Percentiles rank a stretch among this genome's conserved stretches.
These are phyloP conservation scores for Peronospora farinosa DNA, from an alignment of 352 stramenopile species.

Conservation along the genomic window DNA sequence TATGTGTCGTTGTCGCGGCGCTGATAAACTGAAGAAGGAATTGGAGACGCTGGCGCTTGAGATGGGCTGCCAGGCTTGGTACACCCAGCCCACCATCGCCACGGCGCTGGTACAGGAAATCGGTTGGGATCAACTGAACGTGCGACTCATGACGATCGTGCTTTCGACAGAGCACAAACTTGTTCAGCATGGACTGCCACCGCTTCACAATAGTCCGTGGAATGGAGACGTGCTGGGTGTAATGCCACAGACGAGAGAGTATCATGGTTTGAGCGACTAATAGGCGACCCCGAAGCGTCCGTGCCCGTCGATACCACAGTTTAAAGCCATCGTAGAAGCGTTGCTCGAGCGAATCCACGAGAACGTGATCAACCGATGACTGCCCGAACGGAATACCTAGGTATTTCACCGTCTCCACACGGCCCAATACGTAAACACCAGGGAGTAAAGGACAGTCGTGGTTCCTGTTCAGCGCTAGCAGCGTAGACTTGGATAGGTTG, in stretches of 20 bases:
- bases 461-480: slow-evolving; percentile 3
- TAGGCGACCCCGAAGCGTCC: slow-evolving; percentile 3
- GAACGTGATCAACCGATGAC: not conserved
- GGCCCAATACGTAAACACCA: not conserved
- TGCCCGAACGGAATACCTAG: not conserved
- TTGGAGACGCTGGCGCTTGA: not conserved
- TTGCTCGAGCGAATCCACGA: not conserved
- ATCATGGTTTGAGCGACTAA: slow-evolving; percentile 5
- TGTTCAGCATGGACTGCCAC: slow-evolving; percentile 1
- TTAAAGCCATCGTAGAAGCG: not conserved
- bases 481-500: slow-evolving; percentile 1
- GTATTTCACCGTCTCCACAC: not conserved
- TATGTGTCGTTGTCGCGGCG: not conserved
- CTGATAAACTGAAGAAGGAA: not conserved
- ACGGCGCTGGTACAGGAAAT: not conserved
- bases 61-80: not conserved
- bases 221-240: not conserved
- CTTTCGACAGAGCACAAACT: not conserved
- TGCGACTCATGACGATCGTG: not conserved
- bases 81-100: not conserved
- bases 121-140: not conserved
- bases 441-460: not conserved
- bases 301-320: not conserved
- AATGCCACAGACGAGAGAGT: slow-evolving; percentile 4
- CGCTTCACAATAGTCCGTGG: not conserved